Percentiles rank a stretch among this genome's conserved stretches.
phyloP scores from a whole-genome alignment of 257 asterid genomes.

The Solanum ahanhuiri region DNA sequence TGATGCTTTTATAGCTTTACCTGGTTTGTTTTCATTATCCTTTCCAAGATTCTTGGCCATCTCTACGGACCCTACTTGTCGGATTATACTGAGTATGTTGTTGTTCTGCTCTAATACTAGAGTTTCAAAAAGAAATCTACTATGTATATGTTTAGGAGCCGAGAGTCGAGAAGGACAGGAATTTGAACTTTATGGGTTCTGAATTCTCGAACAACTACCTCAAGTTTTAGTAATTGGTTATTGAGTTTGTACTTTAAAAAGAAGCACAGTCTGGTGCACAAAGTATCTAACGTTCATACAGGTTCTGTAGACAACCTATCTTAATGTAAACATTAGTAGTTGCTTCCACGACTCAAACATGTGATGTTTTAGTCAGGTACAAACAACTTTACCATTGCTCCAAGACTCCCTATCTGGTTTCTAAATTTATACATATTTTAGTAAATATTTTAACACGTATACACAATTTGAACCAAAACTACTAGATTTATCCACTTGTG shows the following conservation, averaged over 20 bases:
- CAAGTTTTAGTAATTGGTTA: neutral
- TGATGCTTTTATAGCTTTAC: constrained; percentile 33
- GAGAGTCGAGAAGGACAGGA: neutral
- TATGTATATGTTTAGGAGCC: neutral
- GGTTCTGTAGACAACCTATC: neutral
- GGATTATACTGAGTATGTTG: neutral
- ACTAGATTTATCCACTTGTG: neutral
- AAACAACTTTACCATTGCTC: neutral
- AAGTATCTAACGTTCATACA: neutral
- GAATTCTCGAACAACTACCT: neutral
- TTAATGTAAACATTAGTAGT: neutral
- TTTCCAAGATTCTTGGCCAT: neutral
- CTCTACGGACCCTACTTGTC: neutral
- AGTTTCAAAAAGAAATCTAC: neutral
- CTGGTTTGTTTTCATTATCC: constrained; percentile 9
- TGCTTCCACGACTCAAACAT: neutral
- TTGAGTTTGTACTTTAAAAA: neutral
- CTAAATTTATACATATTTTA: neutral
- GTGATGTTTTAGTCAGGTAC: neutral
- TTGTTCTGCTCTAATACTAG: neutral
- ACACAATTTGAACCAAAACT: neutral
- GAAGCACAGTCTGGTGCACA: neutral
- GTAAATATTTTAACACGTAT: neutral
- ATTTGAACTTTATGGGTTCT: neutral
- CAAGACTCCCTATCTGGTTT: neutral